Conservation (phyloP, 352 stramenopile species). For the Phytophthora constricta region DNA sequence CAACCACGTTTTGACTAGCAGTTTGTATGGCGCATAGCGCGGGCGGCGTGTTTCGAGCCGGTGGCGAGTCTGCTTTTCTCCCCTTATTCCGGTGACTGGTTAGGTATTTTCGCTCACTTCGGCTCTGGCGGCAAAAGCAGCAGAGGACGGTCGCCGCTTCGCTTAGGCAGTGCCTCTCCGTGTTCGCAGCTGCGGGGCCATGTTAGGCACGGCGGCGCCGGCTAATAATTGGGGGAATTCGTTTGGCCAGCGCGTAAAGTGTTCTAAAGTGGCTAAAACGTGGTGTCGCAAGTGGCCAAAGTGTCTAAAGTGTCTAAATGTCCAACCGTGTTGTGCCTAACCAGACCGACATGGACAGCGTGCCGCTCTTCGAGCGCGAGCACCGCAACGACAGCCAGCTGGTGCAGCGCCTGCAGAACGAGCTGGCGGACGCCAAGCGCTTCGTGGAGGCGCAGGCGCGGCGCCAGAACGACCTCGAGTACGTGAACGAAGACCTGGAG, state of each 20-base stretch:
- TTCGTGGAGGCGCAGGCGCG: constrained; percentile 83
- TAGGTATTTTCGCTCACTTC: constrained; percentile 10
- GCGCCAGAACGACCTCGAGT: constrained; percentile 87
- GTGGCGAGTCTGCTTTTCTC: background rate
- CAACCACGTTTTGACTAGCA: background rate
- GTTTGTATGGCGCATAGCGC: background rate
- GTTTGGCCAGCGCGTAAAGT: constrained; percentile 44
- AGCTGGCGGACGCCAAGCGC: constrained; percentile 84
- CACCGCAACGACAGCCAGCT: constrained; percentile 86
- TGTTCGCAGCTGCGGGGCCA: constrained; percentile 6
- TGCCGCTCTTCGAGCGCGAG: constrained; percentile 88
- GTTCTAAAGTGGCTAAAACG: background rate
- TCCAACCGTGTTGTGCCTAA: background rate
- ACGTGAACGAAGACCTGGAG: constrained; percentile 89
- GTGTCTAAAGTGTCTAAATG: background rate
- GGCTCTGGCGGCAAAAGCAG: background rate
- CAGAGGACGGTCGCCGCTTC: background rate
- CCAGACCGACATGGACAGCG: constrained; percentile 80
- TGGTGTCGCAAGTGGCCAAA: constrained; percentile 25
- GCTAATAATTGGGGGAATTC: constrained; percentile 60
- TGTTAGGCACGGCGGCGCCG: constrained; percentile 48
- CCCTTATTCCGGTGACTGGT: constrained; percentile 10
- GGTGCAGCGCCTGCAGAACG: constrained; percentile 84
- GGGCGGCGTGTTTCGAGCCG: background rate
- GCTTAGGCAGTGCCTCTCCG: too few relatives aligned